Evolutionary conservation across 805 yeast genomes (phyloP).

Genomic region (Wickerhamiella australiensis): DNA sequence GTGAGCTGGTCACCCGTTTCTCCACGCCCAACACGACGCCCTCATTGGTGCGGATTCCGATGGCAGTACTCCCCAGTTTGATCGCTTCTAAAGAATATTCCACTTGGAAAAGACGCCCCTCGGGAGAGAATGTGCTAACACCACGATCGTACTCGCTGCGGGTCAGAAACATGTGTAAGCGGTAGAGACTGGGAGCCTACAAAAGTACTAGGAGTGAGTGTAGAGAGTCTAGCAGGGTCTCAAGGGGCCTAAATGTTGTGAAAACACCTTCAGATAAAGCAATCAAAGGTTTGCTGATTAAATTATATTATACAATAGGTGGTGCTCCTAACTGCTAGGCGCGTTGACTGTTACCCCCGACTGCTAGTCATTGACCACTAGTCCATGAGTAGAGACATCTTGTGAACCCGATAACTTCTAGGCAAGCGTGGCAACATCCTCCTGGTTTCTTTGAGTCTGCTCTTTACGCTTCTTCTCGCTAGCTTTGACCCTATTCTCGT

Average conservation of each 20-base stretch:
- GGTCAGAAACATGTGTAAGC: slow-evolving; percentile 70
- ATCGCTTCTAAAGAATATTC: slow-evolving; percentile 97
- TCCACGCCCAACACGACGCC: slow-evolving; percentile 96
- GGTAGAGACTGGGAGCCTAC: neutral
- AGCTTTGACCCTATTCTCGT: neutral
- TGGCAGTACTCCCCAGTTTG: slow-evolving; percentile 94
- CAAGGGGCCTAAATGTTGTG: too few species aligned
- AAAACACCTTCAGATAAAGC: too few species aligned
- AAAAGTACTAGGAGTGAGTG: neutral
- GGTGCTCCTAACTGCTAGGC: too few species aligned
- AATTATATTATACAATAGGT: too few species aligned
- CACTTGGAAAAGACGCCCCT: slow-evolving; percentile 95
- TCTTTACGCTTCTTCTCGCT: neutral
- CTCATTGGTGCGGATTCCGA: slow-evolving; percentile 88
- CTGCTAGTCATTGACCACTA: neutral
- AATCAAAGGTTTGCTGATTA: too few species aligned
- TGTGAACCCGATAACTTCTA: neutral
- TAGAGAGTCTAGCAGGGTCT: neutral
- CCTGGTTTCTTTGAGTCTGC: neutral
- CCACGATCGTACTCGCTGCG: slow-evolving; percentile 99
- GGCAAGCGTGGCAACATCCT: neutral
- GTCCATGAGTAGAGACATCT: neutral
- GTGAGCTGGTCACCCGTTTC: slow-evolving; percentile 86
- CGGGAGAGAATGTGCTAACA: slow-evolving; percentile 96
- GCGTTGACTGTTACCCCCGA: too few species aligned